Evolutionary conservation across 306 rosid species (phyloP), one percentile per base, ranked within the genome.

Genomic region (Lablab purpureus): DNA sequence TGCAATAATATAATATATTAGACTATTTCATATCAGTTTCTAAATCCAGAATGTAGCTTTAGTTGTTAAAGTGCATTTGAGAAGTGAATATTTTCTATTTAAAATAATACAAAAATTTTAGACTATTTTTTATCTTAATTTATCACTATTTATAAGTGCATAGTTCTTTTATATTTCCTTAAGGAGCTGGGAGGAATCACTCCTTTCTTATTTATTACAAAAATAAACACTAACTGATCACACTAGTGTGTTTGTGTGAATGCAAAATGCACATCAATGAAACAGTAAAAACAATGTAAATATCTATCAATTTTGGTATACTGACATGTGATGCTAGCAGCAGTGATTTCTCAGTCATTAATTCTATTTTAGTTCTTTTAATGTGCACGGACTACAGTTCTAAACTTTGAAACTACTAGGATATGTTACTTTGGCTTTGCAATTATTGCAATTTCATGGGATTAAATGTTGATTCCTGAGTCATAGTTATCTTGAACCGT

Each of bases 401-500:
- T 67, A 74, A 27, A 19, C 34, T 71, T 60, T 41, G 23, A 54
- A 84, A 64, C 10, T 71, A 78, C 62, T 64, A 78, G 83, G 79
- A 41, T 66, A 60, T 28, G 69, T 76, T 67, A 58, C 65, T 49
- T 55, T 65, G 6, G n/a, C 66, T 49, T 76, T 54, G 0, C 37
- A 51, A 64, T 46, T 54, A 75, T 68, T 71, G 6, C 46, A 12
- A 43, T 80, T 43, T 63, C 82, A 81, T 40, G 83, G 62, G 37
- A 30, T 10, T 14, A 12, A 7, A 81, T 81, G 62, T 76, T 47
- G 80, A 76, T 40, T 82, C 55, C 50, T 63, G 67, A 68, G 13
- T 25, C 70, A 77, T 78, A 71, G 87, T 92, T 88, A 88, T 90
- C 92, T 68, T 66, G 85, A 84, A 81, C 89, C 78, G 71, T 82